phyloP scores from a whole-genome alignment of 176 grass and related monocot genomes.

The Zea mays region Zm-B73-REFERENCE-NAM-5.0 NC_050100.1:221545501-221546000 shows the following conservation, averaged over 20 bases:
- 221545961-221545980: too few species aligned
- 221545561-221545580: conserved; percentile 73
- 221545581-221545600: conserved; percentile 84
- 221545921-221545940: too few species aligned
- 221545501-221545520: conserved; percentile 87
- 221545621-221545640: conserved; percentile 80
- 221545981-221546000: too few species aligned
- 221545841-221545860: conserved; percentile 51
- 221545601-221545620: conserved; percentile 91
- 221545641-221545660: conserved; percentile 48
- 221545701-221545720: background rate
- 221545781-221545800: conserved; percentile 86
- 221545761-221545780: conserved; percentile 93
- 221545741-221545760: conserved; percentile 90
- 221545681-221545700: background rate
- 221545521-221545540: conserved; percentile 99
- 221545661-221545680: background rate
- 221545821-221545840: conserved; percentile 91
- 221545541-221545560: conserved; percentile 84
- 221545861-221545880: too few species aligned
- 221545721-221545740: conserved; percentile 41
- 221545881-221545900: too few species aligned
- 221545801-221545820: conserved; percentile 82
- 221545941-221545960: too few species aligned
- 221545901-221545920: too few species aligned